phyloP scores from a whole-genome alignment of 2,329 filamentous ascomycete species.

The Daldinia eschscholtzii region DNA sequence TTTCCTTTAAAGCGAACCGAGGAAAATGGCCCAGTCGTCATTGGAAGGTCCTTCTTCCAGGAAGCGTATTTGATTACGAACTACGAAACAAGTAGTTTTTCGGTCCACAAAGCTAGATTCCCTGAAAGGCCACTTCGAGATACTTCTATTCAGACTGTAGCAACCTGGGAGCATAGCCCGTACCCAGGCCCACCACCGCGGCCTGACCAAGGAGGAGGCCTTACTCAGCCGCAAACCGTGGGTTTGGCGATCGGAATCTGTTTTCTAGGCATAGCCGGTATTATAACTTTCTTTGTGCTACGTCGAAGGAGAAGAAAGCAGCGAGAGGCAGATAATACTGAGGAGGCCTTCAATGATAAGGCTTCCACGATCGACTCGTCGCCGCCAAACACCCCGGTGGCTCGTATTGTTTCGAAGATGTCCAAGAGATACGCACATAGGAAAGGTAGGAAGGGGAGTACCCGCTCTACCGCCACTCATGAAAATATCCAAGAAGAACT shows the following conservation, averaged over 20 bases:
- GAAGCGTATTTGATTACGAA: constrained; percentile 72
- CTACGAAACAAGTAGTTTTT: constrained; percentile 67
- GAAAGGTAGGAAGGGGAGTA: constrained; percentile 47
- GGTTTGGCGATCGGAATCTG: constrained; percentile 62
- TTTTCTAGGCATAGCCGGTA: constrained; percentile 52
- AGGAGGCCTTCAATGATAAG: constrained; percentile 56
- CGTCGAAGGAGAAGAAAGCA: constrained; percentile 51
- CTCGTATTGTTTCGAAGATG: constrained; percentile 60
- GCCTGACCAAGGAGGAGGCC: constrained; percentile 38
- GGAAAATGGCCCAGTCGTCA: constrained; percentile 67
- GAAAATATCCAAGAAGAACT: constrained; percentile 33
- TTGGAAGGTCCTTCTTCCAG: constrained; percentile 78
- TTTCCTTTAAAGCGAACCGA: constrained; percentile 73
- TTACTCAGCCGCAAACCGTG: constrained; percentile 59
- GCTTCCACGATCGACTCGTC: constrained; percentile 54
- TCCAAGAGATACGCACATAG: constrained; percentile 52
- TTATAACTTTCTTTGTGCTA: constrained; percentile 51
- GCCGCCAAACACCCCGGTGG: constrained; percentile 54
- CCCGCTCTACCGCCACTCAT: constrained; percentile 4
- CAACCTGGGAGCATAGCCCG: constrained; percentile 60
- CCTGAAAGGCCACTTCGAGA: constrained; percentile 58
- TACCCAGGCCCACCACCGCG: constrained; percentile 57
- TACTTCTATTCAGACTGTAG: constrained; percentile 59
- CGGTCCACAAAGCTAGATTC: constrained; percentile 68
- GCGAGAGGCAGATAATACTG: constrained; percentile 41